A percentile compares a stretch with the other conserved stretches of the same genome.
Conservation (phyloP, 805 yeast genomes). For the Candida stauntonica region DNA sequence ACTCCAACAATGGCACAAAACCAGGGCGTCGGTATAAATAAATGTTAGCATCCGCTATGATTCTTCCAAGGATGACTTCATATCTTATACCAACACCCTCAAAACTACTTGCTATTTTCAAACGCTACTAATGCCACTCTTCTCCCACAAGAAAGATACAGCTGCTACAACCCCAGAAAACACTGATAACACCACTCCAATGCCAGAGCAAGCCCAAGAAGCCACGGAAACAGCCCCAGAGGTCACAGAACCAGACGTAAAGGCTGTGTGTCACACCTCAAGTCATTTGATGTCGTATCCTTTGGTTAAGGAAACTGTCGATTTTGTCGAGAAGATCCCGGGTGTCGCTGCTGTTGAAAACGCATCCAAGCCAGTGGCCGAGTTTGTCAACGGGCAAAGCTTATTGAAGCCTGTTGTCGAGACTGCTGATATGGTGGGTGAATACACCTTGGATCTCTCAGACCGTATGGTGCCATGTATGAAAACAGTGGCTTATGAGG, state of each 20-base stretch:
- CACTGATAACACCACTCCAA: not conserved
- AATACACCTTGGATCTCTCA: conserved; percentile 47
- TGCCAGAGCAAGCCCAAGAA: not conserved
- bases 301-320: conserved; percentile 38
- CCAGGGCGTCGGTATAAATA: not conserved
- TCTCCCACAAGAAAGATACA: conserved; percentile 5
- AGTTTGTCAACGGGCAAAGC: conserved; percentile 30
- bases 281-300: conserved; percentile 46
- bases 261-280: conserved; percentile 11
- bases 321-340: conserved; percentile 32
- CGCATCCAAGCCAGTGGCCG: conserved; percentile 24
- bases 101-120: not conserved
- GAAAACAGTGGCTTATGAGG: conserved; percentile 48
- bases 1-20: not conserved
- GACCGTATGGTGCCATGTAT: conserved; percentile 59
- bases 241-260: not conserved
- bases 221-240: not conserved
- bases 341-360: conserved; percentile 33
- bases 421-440: conserved; percentile 50
- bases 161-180: not conserved
- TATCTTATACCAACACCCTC: not conserved
- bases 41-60: too few relatives aligned
- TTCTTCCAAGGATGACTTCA: too few relatives aligned
- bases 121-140: conserved; percentile 4
- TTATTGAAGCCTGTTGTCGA: conserved; percentile 40